Base-by-base conservation (phyloP, 2,329 filamentous ascomycete species). In the Penicillium decumbens region DNA sequence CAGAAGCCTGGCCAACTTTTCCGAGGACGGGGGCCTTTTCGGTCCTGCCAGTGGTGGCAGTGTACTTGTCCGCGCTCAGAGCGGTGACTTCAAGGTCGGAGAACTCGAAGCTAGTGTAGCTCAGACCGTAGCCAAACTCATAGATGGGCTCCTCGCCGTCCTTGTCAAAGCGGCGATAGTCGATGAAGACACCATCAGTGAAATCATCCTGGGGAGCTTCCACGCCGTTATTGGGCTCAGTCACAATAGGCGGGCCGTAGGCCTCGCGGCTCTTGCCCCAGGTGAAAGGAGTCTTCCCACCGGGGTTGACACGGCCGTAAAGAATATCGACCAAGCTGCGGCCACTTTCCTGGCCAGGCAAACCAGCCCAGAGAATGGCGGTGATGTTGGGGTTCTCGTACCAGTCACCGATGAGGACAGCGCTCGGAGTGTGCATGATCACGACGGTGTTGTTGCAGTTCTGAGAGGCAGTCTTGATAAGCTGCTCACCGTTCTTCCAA, bases 381-480 rank as follows among this genome's bases (percentile, higher is more conserved):
- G 84, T 87, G 55, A 92, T 80, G 62, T 88, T 89, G 3, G 81
- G 80, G 61, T 86, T 70, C 48, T 74, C 63, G 29, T 75, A 69
- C 72, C 74, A 77, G 41, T 88, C 81, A 10, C 83, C 81, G 23
- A 96, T 72, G 0, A 95, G 73, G 4, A 95, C 87, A 0, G 91
- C 83, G 0, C 90, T 90, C 3, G 85, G 81, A 1, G 87, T 89
- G 75, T 97, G 92, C 51, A 97, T 85, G 49, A 96, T 82, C 13
- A 97, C 88, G 51, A 97, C 86, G 10, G 90, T 95, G 78, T 96
- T 95, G 74, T 85, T 83, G 77, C 86, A 91, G 54, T 83, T 66
- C 6, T 83, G 77, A 0, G 89, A 84, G 9, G 95, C 88, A 41
- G 87, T 89, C 70, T 87, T 80, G 71, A 97, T 87, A 47, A 97